A percentile compares a stretch with the other conserved stretches of the same genome.
Conservation (phyloP, 371 early-diverging fungal species). For the Mucor mucedo region DNA sequence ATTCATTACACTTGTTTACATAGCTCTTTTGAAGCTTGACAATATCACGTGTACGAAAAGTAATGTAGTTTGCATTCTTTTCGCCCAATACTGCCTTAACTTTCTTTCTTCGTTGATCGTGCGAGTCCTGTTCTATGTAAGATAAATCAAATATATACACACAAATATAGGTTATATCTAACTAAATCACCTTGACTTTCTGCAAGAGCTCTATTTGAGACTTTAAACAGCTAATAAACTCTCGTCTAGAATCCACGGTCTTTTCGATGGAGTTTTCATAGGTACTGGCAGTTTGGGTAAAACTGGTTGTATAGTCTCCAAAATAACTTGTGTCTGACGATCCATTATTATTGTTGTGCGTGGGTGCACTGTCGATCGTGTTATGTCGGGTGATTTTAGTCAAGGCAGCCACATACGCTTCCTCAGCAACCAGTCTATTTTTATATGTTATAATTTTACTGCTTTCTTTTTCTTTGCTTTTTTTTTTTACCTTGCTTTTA, state of each 20-base stretch:
- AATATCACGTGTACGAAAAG: conserved; percentile 45
- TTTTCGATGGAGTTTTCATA: conserved; percentile 44
- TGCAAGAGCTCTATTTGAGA: conserved; percentile 25
- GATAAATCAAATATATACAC: background rate
- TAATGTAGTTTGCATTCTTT: conserved; percentile 41
- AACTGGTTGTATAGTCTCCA: conserved; percentile 24
- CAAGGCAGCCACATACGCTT: conserved; percentile 38
- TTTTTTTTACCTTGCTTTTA: conserved; percentile 42
- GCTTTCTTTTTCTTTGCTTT: background rate
- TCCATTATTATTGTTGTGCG: background rate
- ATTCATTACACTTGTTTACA: conserved; percentile 43
- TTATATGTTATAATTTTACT: background rate
- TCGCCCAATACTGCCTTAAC: conserved; percentile 41
- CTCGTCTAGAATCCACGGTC: conserved; percentile 30
- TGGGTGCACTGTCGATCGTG: background rate
- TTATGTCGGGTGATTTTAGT: conserved; percentile 32
- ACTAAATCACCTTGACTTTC: conserved; percentile 25
- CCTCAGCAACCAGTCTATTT: conserved; percentile 47
- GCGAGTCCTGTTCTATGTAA: conserved; percentile 29
- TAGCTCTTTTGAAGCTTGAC: conserved; percentile 56
- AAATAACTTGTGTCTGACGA: conserved; percentile 29
- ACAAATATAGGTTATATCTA: conserved; percentile 9
- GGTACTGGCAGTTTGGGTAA: conserved; percentile 29
- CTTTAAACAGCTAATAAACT: conserved; percentile 24
- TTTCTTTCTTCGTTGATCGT: conserved; percentile 43